These are phyloP conservation scores for Podospora fimiseda DNA, from an alignment of 495 filamentous ascomycete genomes.

Conservation along the genomic window DNA sequence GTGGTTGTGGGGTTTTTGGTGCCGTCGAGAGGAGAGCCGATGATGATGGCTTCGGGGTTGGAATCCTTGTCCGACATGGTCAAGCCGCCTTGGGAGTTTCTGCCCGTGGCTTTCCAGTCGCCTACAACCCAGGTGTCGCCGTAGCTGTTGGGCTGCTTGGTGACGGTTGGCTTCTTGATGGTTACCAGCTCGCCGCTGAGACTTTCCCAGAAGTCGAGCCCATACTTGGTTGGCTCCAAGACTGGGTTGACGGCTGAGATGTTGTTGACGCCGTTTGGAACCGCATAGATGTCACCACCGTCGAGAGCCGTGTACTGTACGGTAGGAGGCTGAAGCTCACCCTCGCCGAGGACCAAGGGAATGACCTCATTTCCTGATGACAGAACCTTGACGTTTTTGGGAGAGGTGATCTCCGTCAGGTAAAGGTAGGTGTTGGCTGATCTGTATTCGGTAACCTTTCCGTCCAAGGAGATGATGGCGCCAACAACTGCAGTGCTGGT, in stretches of 20 bases:
- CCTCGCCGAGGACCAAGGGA: constrained; percentile 49
- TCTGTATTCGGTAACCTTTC: constrained; percentile 51
- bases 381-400: constrained; percentile 39
- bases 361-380: constrained; percentile 37
- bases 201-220: constrained; percentile 61
- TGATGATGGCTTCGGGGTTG: constrained; percentile 57
- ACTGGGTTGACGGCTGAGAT: constrained; percentile 49
- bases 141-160: constrained; percentile 49
- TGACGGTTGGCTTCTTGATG: constrained; percentile 39
- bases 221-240: constrained; percentile 47
- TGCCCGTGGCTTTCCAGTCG: constrained; percentile 46
- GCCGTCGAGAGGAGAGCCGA: constrained; percentile 53
- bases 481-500: constrained; percentile 42
- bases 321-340: constrained; percentile 44
- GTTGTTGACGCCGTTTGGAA: constrained; percentile 48
- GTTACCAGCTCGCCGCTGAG: constrained; percentile 53
- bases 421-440: constrained; percentile 45
- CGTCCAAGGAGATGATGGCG: constrained; percentile 51
- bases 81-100: constrained; percentile 49
- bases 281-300: constrained; percentile 44
- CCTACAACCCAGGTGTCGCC: constrained; percentile 59
- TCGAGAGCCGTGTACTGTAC: constrained; percentile 48
- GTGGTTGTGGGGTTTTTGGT: constrained; percentile 46
- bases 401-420: constrained; percentile 48
- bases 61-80: constrained; percentile 47